phyloP scores from a whole-genome alignment of 2,329 filamentous ascomycete species.

The Penicillium sclerotigenum region DNA sequence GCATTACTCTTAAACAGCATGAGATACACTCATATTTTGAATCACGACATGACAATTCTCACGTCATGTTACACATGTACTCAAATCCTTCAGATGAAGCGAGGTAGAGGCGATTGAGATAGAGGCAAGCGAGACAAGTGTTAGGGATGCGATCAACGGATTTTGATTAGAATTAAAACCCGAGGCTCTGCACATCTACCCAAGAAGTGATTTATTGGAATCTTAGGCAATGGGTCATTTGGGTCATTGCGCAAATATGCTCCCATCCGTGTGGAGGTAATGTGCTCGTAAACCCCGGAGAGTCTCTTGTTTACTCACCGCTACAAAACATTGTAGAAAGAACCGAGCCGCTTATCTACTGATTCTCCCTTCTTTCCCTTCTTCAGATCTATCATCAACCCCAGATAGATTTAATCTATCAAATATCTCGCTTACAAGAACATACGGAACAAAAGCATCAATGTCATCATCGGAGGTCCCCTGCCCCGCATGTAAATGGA shows the following conservation, averaged over 20 bases:
- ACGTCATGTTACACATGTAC: no score
- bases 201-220: background rate
- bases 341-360: slow-evolving; percentile 4
- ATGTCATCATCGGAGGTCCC: background rate
- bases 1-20: no score
- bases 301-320: background rate
- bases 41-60: no score
- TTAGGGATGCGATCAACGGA: no score
- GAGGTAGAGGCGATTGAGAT: no score
- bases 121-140: no score
- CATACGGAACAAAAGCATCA: background rate
- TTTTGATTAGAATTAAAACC: background rate
- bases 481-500: slow-evolving; percentile 4
- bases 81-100: no score
- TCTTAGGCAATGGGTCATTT: background rate
- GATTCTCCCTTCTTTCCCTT: background rate
- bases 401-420: background rate
- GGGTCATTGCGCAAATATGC: background rate
- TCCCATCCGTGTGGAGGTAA: background rate
- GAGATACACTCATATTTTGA: no score
- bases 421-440: background rate
- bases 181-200: background rate
- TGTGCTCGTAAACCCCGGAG: background rate
- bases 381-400: background rate
- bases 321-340: background rate